Evolutionary conservation across 805 yeast genomes (phyloP), one percentile per base, ranked within the genome.

Genomic region (Monosporozyma solicola): DNA sequence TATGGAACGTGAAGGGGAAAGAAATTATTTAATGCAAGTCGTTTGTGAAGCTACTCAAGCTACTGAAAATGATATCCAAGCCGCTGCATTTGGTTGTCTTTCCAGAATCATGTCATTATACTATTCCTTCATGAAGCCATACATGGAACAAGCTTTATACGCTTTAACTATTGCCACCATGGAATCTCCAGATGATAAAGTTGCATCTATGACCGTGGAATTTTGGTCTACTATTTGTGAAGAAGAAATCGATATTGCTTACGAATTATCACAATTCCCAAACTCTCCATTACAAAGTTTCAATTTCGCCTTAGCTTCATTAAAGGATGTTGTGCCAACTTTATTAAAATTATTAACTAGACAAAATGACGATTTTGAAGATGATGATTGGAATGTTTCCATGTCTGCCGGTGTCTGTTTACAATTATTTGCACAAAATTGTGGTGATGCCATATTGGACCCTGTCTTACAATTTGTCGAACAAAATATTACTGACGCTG

Each of bases 161-260:
- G 88, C 89, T 16, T 77, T 94, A 54, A 91, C 98, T 4, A 90
- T 92, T 46, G 72, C 83, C 22, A 97, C 98, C 46, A 94, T 94
- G 97, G 84, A 84, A 70, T 84, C 89, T 53, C 59, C 63, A 6
- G 65, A 72, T 35, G 85, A 88, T 71, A 80, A 80, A 61, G 98
- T 94, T 32, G 85, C 97, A 1, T 89, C 97, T 66, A 91, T 92
- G 97, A 97, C 99, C 32, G 94, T 94, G 54, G 99, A 94, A 73
- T 92, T 94, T 69, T 94, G 99, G 99, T 83, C 92, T 55, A 89
- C 99, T n/a, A 94, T 94, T n/a, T 91, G 98, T 74, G 99, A 94
- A 73, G 97, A 86, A 66, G 99, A 94, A 71, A 77, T 87, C 57
- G 97, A 88, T 57, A 82, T 87, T 55, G 80, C 85, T 16, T 70